Evolutionary conservation across 225 moss, liverwort and hornwort genomes (phyloP), one percentile per base, ranked within the genome.

Genomic region (Thuidium tamariscinum): DNA sequence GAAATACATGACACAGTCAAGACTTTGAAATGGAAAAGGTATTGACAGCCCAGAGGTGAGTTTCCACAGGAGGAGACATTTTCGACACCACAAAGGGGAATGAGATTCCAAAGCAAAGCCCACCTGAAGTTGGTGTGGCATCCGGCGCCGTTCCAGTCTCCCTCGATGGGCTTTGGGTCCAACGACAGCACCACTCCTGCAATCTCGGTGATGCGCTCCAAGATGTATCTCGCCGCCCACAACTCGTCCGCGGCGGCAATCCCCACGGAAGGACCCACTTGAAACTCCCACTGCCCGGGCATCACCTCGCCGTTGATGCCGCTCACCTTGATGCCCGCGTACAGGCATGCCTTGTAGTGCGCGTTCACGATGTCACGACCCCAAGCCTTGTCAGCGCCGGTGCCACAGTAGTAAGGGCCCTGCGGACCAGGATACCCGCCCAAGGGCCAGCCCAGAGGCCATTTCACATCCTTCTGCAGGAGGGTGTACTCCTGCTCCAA

Each of bases 271-370:
- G 95, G 95, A 22, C 94, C 94, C 0, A 95, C 94, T 78, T 95
- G 95, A 21, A 93, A 95, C 90, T 95, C 94, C 95, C 95, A 95
- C 49, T 95, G 95, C 17, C 95, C 95, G 20, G 95, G 95, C 94
- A 95, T 94, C 55, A 95, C 95, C 89, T 95, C 94, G 1, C 93
- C 94, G 74, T 95, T 95, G 91, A 95, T 95, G 4, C 94, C 94
- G 36, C 93, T 92, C 34, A 95, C 49, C 61, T 94, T 87, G 39
- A 95, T 92, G 48, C 95, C 94, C 7, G 95, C 93, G 67, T 94
- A 94, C 84, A 95, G 60, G 59, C 92, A 93, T 2, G 95, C 95
- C 87, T 94, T 94, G 89, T 95, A 95, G 85, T 95, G 95, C 9
- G 95, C 94, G n/a, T 95, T 94, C 83, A 94, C 94, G 41, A 95